Evolutionary conservation across 1,139 yeast species (phyloP), one percentile per base, ranked within the genome.

Genomic region (Candida anutae): DNA sequence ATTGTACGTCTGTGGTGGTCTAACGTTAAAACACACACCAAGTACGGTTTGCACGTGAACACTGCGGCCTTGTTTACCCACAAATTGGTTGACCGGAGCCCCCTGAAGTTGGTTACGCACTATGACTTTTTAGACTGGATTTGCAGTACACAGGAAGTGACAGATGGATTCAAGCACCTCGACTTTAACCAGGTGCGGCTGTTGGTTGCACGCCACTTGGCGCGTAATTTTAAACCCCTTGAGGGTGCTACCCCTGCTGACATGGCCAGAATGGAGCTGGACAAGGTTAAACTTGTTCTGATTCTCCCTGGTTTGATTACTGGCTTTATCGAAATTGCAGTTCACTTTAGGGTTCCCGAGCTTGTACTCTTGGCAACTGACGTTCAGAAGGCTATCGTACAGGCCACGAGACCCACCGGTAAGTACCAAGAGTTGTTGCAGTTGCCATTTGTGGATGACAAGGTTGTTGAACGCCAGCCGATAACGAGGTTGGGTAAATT

Each of bases 1-100:
- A 55, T 83, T 28, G 97, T 93, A 17, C 83, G 79, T 17, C 63
- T 66, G 24, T 88, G 97, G 96, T 93, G 99, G 99, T 64, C 67
- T 30, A 75, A 75, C 33, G 85, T 85, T 28, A 83, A 82, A 51
- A 63, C 79, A 6, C 78, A 77, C 48, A 93, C 96, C 22, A 82
- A 79, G 42, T 77, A 74, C 45, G 95, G 95, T 2, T 66, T 93
- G 37, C 85, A 83, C 42, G 77, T 82, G 27, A 73, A 74, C 17
- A 82, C 97, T 14, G 95, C 98, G 6, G 75, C 83, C 5, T 49
- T 62, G 28, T 83, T 82, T 45, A 72, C 77, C 24, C 74, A 77
- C 36, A 64, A 67, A 37, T 53, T 81, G 47, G 63, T 80, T 33
- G 82, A 79, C 50, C 77, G 77, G 50, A 83, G 81, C 53, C 94